Percentiles rank a stretch among this genome's conserved stretches.
phyloP scores from a whole-genome alignment of 768 basidiomycete species.

The Brasilioporus rufonigricans region DNA sequence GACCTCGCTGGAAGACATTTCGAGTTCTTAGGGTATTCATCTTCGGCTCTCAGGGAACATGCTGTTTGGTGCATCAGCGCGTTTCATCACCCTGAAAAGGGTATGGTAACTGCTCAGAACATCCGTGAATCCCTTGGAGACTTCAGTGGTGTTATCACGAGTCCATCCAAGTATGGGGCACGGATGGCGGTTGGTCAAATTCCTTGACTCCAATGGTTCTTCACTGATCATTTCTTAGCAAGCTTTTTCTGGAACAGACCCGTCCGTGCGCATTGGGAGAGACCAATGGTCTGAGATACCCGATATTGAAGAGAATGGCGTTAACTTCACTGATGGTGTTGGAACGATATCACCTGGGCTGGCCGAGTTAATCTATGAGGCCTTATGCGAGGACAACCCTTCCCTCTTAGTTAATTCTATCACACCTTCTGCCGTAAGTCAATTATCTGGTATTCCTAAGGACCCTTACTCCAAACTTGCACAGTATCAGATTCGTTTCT shows the following conservation, averaged over 20 bases:
- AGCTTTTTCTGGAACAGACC: conserved; percentile 80
- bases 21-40: conserved; percentile 82
- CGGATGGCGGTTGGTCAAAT: conserved; percentile 51
- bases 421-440: conserved; percentile 63
- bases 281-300: conserved; percentile 62
- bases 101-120: conserved; percentile 47
- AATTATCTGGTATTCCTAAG: neutral
- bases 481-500: conserved; percentile 77
- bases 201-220: neutral
- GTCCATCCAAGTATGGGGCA: conserved; percentile 81
- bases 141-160: conserved; percentile 54
- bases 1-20: conserved; percentile 67
- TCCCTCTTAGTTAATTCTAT: conserved; percentile 35
- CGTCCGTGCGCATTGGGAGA: conserved; percentile 58
- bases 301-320: conserved; percentile 48
- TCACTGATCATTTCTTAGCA: conserved; percentile 38
- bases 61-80: conserved; percentile 80
- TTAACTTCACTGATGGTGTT: conserved; percentile 73
- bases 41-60: conserved; percentile 73
- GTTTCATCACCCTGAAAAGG: conserved; percentile 47
- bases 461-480: neutral
- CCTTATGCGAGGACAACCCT: conserved; percentile 45
- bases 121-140: conserved; percentile 72
- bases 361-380: conserved; percentile 56
- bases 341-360: conserved; percentile 71